Base-by-base conservation (phyloP, 169 alveolate genomes). In the Plasmodium cynomolgi region DNA sequence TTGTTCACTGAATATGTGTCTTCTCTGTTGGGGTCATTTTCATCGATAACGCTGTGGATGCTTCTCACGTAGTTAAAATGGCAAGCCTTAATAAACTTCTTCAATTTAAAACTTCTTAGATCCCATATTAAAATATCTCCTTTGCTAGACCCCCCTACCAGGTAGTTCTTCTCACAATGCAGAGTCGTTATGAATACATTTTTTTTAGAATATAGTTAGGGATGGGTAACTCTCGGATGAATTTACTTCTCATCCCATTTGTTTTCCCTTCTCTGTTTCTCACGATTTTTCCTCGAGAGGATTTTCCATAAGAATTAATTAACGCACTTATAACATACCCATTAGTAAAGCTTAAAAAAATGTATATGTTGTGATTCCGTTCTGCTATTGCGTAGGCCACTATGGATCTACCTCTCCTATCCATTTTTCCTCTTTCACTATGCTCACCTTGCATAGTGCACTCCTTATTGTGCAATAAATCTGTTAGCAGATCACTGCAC, bases 61-160 rank as follows among this genome's bases (percentile, higher is more conserved):
- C 95, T 91, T 34, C 92, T 50, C 6, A 91, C 80, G 56, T 91
- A 91, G 17, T 90, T 68, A 3, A 91, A 73, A 91, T 91, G 95
- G 58, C 86, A 91, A 31, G 50, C 54, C 77, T 56, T 81, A 13
- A 91, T 26, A 81, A 47, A 73, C 58, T 91, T 91, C 3, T 81
- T 74, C 56, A 91, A 20, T 9, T 44, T 26, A 81, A 68, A 81
- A 34, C 31, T 81, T 33, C 13, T 6, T 34, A 91, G 1, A 8
- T 91, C 83, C 95, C 95, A 91, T 83, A 91, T 72, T 17, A 91
- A 15, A 15, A 91, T 82, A 75, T 91, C 95, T 72, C 95, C 95
- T 17, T 23, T 47, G 56, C 34, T 81, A 2, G 92, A 33, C 5
- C 95, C 95, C 15, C 95, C 95, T 13, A 91, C 26, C 41, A 91